phyloP scores from a whole-genome alignment of 768 basidiomycete genomes.

The Hydnum rufescens region DNA sequence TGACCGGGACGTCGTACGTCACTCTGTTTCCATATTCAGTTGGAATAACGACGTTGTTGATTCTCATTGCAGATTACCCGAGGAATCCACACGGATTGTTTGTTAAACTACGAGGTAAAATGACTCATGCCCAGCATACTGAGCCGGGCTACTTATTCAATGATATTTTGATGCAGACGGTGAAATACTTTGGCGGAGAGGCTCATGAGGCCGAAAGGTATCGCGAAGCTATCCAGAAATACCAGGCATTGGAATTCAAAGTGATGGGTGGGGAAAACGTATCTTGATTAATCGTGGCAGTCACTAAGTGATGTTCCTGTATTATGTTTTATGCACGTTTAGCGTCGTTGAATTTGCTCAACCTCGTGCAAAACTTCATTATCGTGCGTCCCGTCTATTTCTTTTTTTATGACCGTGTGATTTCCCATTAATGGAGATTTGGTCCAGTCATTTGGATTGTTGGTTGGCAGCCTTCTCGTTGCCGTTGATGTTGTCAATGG shows the following conservation, averaged over 20 bases:
- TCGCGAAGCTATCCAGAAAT: conserved; percentile 44
- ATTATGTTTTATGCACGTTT: conserved; percentile 40
- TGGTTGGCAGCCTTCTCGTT: conserved; percentile 66
- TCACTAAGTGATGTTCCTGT: background rate
- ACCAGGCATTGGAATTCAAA: conserved; percentile 53
- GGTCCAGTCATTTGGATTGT: conserved; percentile 48
- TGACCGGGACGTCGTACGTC: conserved; percentile 52
- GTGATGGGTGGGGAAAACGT: conserved; percentile 38
- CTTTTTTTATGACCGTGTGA: background rate
- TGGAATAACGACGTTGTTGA: background rate
- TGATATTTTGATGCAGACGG: conserved; percentile 30
- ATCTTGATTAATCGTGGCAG: background rate
- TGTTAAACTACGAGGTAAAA: conserved; percentile 45
- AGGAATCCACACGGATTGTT: conserved; percentile 64
- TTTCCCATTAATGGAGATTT: background rate
- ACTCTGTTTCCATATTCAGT: background rate
- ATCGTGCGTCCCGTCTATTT: conserved; percentile 31
- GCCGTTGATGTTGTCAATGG: conserved; percentile 43
- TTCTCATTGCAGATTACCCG: conserved; percentile 34
- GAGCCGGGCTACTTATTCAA: background rate
- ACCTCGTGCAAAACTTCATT: conserved; percentile 63
- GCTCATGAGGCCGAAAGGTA: conserved; percentile 58
- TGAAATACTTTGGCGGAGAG: conserved; percentile 82
- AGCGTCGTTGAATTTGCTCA: conserved; percentile 57
- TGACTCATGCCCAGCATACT: background rate